Conservation (phyloP, 176 grass and related monocot genomes). For the Chloris gayana region DNA sequence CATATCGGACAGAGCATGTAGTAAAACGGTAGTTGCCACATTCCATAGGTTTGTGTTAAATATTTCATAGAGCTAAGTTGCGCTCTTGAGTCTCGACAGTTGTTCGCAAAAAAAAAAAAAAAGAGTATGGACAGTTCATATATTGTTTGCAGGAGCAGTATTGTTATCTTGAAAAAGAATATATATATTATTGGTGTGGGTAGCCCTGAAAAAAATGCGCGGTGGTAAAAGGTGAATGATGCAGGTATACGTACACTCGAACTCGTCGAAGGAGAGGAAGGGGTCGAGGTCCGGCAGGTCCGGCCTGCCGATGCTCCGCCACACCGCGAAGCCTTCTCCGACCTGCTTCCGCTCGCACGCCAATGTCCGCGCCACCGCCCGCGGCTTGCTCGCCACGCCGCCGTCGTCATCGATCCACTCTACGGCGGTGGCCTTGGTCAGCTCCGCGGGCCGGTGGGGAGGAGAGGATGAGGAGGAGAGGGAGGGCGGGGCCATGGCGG, state of each 20-base stretch:
- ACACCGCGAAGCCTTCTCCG: slow-evolving; percentile 25
- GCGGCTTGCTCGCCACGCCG: neutral
- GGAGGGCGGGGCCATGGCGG: neutral
- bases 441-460: neutral
- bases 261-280: slow-evolving; percentile 67
- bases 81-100: no score
- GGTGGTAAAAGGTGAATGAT: neutral
- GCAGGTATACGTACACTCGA: slow-evolving; percentile 48
- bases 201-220: neutral
- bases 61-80: no score
- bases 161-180: no score
- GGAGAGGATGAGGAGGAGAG: neutral
- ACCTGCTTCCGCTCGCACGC: slow-evolving; percentile 13
- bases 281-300: slow-evolving; percentile 77
- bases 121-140: neutral
- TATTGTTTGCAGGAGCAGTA: neutral
- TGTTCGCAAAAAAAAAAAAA: no score
- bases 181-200: no score
- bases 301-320: slow-evolving; percentile 43
- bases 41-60: no score
- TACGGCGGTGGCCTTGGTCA: neutral
- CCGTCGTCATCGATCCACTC: no score
- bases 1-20: neutral
- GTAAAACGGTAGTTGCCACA: neutral
- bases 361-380: slow-evolving; percentile 38